Conservation (phyloP, 352 stramenopile species). For the Phytophthora capsici region DNA sequence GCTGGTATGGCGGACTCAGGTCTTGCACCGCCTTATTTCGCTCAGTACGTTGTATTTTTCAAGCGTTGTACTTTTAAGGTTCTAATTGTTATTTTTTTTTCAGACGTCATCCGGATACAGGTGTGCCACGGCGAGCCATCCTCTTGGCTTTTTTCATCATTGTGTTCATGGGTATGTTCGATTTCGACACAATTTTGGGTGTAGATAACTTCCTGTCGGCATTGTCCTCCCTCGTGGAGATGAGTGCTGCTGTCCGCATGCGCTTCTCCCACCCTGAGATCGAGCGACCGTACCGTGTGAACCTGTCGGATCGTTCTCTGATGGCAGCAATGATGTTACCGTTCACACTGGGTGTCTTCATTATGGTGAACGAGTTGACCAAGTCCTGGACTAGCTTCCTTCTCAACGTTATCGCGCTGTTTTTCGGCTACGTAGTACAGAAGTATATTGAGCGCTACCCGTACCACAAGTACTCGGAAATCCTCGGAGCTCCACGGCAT, state of each 20-base stretch:
- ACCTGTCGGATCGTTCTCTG: constrained; percentile 67
- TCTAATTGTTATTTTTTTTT: background rate
- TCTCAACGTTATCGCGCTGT: constrained; percentile 60
- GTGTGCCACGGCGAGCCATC: constrained; percentile 71
- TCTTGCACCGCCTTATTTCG: constrained; percentile 77
- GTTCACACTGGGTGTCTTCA: constrained; percentile 63
- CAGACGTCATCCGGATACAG: constrained; percentile 65
- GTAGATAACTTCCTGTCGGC: constrained; percentile 85
- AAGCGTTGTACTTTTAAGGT: background rate
- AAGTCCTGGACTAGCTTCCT: constrained; percentile 76
- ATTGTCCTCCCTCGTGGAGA: constrained; percentile 77
- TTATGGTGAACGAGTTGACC: constrained; percentile 83
- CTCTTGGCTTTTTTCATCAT: constrained; percentile 81
- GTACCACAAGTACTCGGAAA: constrained; percentile 67
- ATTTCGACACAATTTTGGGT: constrained; percentile 83
- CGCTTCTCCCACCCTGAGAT: constrained; percentile 79
- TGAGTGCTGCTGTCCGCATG: constrained; percentile 79
- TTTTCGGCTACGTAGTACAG: constrained; percentile 59
- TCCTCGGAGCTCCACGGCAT: constrained; percentile 41
- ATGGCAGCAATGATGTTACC: constrained; percentile 61
- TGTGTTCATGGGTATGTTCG: constrained; percentile 77
- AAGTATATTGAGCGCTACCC: constrained; percentile 70
- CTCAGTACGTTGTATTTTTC: constrained; percentile 50
- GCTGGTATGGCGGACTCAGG: constrained; percentile 85
- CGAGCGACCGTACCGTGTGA: constrained; percentile 76